Conservation (phyloP, 192 early-diverging fungal genomes). For the Mortierella antarctica region DNA sequence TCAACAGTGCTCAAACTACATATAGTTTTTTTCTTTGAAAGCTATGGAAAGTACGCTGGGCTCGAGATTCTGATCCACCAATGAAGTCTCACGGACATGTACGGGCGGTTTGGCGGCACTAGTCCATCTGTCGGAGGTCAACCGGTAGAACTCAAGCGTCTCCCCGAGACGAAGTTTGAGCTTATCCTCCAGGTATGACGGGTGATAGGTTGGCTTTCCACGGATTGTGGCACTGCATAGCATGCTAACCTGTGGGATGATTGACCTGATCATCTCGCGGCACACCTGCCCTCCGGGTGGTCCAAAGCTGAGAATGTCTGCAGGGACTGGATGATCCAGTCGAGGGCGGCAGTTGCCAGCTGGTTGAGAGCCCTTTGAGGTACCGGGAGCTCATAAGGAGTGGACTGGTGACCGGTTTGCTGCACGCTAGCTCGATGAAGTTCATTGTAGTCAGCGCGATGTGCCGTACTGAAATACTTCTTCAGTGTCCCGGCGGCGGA, state of each 20-base stretch:
- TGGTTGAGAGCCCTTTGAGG: background rate
- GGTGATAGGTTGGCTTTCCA: background rate
- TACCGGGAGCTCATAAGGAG: background rate
- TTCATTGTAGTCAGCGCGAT: background rate
- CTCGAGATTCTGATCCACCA: too few species aligned
- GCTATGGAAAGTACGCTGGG: too few species aligned
- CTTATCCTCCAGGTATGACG: background rate
- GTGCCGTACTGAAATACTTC: background rate
- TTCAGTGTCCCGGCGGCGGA: background rate
- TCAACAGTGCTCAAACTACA: too few species aligned
- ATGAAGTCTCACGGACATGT: background rate
- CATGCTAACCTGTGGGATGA: background rate
- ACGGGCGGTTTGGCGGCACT: background rate
- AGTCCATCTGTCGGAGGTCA: slow-evolving; percentile 18
- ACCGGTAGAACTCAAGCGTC: background rate
- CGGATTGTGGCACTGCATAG: slow-evolving; percentile 3
- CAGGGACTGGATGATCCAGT: background rate
- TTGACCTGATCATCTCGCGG: background rate
- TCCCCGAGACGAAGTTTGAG: background rate
- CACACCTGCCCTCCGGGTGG: too few species aligned
- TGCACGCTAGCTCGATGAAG: too few species aligned
- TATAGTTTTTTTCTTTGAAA: too few species aligned
- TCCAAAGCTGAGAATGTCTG: background rate
- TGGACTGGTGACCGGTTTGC: background rate
- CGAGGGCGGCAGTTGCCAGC: background rate